These are phyloP conservation scores for Fragilaria crotonensis DNA, from an alignment of 108 stramenopile genomes.

Conservation along the genomic window DNA sequence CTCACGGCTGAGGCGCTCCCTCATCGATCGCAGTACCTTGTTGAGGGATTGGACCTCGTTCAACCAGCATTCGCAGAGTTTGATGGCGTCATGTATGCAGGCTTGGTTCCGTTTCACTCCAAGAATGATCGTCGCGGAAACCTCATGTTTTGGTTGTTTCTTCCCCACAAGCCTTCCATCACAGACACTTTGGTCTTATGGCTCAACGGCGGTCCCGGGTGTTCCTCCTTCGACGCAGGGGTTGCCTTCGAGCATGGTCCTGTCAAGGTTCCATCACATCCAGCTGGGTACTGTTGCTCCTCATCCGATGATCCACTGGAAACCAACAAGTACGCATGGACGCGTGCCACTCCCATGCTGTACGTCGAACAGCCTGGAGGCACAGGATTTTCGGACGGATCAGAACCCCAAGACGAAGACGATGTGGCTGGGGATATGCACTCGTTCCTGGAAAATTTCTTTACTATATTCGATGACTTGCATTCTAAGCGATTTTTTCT, in stretches of 20 bases:
- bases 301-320: constrained; percentile 9
- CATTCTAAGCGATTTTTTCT: constrained; percentile 6
- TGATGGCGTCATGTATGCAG: constrained; percentile 41
- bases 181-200: constrained; percentile 19
- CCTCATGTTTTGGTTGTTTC: constrained; percentile 40
- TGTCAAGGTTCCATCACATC: constrained; percentile 19
- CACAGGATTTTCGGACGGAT: constrained; percentile 65
- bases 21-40: constrained; percentile 41
- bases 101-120: constrained; percentile 31
- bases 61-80: constrained; percentile 31
- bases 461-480: constrained; percentile 17
- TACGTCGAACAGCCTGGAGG: constrained; percentile 77
- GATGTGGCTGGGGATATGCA: constrained; percentile 37
- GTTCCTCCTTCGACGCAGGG: constrained; percentile 43
- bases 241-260: constrained; percentile 40
- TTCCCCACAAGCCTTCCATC: constrained; percentile 13
- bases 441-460: constrained; percentile 41
- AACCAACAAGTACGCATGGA: constrained; percentile 31
- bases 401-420: constrained; percentile 29
- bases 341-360: constrained; percentile 51
- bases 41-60: constrained; percentile 30
- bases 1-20: constrained; percentile 24
- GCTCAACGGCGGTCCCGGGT: constrained; percentile 52
- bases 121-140: constrained; percentile 9
- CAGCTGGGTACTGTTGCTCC: constrained; percentile 18